phyloP scores from a whole-genome alignment of 495 filamentous ascomycete genomes.

The Neurospora africana region DNA sequence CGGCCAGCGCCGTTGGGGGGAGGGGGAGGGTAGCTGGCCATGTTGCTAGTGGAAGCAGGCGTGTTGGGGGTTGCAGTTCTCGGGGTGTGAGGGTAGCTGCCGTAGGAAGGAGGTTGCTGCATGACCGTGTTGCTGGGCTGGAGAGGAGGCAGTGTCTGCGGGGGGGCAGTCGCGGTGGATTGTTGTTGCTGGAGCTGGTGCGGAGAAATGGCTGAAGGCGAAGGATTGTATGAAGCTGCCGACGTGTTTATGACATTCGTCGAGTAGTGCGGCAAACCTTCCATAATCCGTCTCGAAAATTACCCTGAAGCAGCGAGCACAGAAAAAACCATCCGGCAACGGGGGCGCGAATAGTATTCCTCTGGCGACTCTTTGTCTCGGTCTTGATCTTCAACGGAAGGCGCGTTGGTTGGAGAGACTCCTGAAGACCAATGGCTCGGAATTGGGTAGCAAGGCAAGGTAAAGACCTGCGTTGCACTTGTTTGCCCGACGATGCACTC shows the following conservation, averaged over 20 bases:
- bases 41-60: conserved; percentile 49
- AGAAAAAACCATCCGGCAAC: conserved; percentile 24
- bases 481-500: conserved; percentile 10
- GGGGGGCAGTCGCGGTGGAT: conserved; percentile 33
- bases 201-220: conserved; percentile 20
- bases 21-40: conserved; percentile 50
- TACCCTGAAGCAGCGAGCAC: conserved; percentile 14
- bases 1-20: conserved; percentile 45
- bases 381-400: not conserved
- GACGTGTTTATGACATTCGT: conserved; percentile 30
- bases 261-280: conserved; percentile 25
- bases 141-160: conserved; percentile 62
- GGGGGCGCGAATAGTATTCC: conserved; percentile 17
- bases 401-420: conserved; percentile 4
- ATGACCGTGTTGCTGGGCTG: conserved; percentile 56
- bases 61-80: conserved; percentile 51
- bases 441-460: conserved; percentile 11
- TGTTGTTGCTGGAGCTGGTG: conserved; percentile 13
- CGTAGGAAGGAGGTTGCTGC: conserved; percentile 39
- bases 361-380: conserved; percentile 2
- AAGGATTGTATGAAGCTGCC: conserved; percentile 22
- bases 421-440: conserved; percentile 4
- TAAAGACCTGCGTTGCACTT: conserved; percentile 3
- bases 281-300: conserved; percentile 29
- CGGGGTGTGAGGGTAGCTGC: conserved; percentile 53